A percentile compares a stretch with the other conserved stretches of the same genome.
phyloP scores from a whole-genome alignment of 345 rosid species.

The Bruguiera sexangula region DNA sequence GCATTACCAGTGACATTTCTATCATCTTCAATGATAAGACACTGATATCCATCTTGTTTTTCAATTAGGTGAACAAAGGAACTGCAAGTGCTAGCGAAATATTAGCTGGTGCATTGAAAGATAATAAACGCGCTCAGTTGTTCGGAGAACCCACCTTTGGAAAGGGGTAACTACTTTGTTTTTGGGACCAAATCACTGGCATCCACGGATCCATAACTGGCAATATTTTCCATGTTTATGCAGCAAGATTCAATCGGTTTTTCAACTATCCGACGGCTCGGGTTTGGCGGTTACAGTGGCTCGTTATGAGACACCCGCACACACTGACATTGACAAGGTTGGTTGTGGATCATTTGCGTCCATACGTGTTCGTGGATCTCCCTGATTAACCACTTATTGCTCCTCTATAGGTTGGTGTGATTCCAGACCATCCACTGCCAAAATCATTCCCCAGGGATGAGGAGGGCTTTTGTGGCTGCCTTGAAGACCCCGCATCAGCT shows the following conservation, averaged over 20 bases:
- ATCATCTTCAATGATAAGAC: background rate
- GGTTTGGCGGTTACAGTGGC: constrained; percentile 94
- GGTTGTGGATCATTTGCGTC: constrained; percentile 1
- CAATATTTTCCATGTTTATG: constrained; percentile 19
- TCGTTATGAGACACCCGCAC: constrained; percentile 93
- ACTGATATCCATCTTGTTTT: background rate
- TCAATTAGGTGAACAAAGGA: constrained; percentile 85
- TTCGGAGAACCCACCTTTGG: constrained; percentile 91
- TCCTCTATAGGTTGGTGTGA: constrained; percentile 66
- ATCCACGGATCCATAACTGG: constrained; percentile 6
- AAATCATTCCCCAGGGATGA: constrained; percentile 71
- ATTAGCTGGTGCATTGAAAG: constrained; percentile 89
- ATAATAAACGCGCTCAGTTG: constrained; percentile 81
- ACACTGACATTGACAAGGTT: constrained; percentile 84
- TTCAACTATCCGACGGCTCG: constrained; percentile 91
- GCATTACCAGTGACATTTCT: background rate
- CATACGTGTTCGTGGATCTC: background rate
- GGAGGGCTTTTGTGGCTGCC: constrained; percentile 73
- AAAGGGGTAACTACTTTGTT: constrained; percentile 63
- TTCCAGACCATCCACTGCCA: constrained; percentile 88
- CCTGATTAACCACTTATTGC: background rate
- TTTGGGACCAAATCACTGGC: background rate
- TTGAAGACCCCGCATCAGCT: constrained; percentile 62
- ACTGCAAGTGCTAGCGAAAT: constrained; percentile 99
- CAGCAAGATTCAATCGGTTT: constrained; percentile 96